Conservation (phyloP, 257 asterid species). For the Nicotiana knightiana region DNA sequence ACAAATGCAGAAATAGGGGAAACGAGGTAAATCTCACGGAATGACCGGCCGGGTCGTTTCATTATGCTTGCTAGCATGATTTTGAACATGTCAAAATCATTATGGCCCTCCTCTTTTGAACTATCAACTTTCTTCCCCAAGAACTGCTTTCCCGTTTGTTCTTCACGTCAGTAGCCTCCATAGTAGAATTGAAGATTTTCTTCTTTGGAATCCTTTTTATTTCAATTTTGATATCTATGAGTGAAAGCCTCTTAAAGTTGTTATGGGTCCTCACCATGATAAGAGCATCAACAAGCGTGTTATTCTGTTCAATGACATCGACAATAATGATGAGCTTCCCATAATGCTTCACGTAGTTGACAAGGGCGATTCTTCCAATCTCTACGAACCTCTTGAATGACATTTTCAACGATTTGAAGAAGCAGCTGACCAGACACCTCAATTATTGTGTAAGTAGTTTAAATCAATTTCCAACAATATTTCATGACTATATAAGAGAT, state of each 20-base stretch:
- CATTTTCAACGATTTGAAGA: slow-evolving; percentile 22
- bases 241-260: slow-evolving; percentile 23
- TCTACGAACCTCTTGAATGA: slow-evolving; percentile 96
- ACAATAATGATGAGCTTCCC: slow-evolving; percentile 58
- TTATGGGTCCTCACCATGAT: slow-evolving; percentile 22
- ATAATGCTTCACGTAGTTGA: slow-evolving; percentile 82
- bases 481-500: no score
- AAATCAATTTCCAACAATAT: no score
- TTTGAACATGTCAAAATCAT: slow-evolving; percentile 28
- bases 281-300: slow-evolving; percentile 27
- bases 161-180: slow-evolving; percentile 30
- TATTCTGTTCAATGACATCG: background rate
- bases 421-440: background rate
- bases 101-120: slow-evolving; percentile 26
- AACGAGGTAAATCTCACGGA: no score
- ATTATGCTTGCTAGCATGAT: slow-evolving; percentile 17
- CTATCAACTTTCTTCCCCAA: slow-evolving; percentile 24
- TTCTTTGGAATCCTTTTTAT: slow-evolving; percentile 20
- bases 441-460: no score
- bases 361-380: slow-evolving; percentile 87
- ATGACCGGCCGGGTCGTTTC: no score
- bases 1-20: no score
- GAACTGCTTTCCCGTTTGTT: slow-evolving; percentile 28
- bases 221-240: slow-evolving; percentile 25
- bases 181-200: slow-evolving; percentile 22